These are phyloP conservation scores for Aegilops sharonensis DNA, from an alignment of 176 grass and related monocot species.

Conservation along the genomic window DNA sequence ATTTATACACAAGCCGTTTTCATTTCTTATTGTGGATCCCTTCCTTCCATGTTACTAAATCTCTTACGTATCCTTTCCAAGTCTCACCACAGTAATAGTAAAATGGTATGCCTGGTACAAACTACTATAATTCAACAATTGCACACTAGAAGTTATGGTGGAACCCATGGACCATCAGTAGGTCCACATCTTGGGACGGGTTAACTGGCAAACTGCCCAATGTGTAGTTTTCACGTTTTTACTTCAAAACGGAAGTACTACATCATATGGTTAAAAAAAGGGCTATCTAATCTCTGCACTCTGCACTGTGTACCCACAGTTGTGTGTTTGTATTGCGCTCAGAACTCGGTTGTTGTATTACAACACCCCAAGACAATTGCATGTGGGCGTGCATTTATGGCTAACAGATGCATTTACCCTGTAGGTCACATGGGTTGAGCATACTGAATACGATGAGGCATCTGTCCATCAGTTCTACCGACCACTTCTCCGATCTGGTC, in stretches of 20 bases:
- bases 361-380: constrained; percentile 37
- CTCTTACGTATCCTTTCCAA: constrained; percentile 1
- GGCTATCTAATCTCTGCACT: constrained; percentile 14
- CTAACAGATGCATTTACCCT: constrained; percentile 68
- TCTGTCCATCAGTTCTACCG: constrained; percentile 73
- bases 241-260: background rate
- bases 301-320: constrained; percentile 28
- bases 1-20: background rate
- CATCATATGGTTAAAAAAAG: constrained; percentile 18
- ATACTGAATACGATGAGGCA: constrained; percentile 84
- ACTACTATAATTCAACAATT: background rate
- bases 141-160: background rate
- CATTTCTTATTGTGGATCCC: background rate
- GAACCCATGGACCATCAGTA: background rate
- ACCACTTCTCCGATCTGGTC: constrained; percentile 66
- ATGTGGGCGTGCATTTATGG: constrained; percentile 84
- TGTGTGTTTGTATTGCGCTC: constrained; percentile 24
- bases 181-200: constrained; percentile 11
- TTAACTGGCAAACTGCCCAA: background rate
- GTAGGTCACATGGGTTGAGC: constrained; percentile 98
- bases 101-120: background rate
- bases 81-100: background rate
- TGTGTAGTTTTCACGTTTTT: constrained; percentile 10
- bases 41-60: constrained; percentile 13
- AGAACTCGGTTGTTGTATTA: constrained; percentile 28